Evolutionary conservation across 495 filamentous ascomycete species (phyloP).

Genomic region (Tuber indicum): DNA sequence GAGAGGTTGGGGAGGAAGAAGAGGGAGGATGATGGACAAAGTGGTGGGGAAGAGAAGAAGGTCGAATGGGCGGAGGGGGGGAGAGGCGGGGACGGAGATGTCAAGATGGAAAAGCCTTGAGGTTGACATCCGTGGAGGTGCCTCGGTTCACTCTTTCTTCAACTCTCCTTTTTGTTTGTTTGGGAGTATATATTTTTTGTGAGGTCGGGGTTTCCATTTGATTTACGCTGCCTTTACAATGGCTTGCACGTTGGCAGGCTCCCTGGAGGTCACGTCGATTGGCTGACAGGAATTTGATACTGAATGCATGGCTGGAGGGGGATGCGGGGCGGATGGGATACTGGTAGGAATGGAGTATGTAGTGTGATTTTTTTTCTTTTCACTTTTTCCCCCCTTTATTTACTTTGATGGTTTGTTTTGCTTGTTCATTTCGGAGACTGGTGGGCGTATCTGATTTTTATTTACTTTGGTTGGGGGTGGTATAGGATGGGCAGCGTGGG

Average conservation of each 20-base stretch:
- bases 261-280: background rate
- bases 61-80: slow-evolving; percentile 22
- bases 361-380: background rate
- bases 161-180: background rate
- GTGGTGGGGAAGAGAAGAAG: slow-evolving; percentile 13
- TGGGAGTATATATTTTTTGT: slow-evolving; percentile 5
- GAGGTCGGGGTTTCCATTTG: background rate
- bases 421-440: background rate
- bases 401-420: background rate
- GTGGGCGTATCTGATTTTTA: slow-evolving; percentile 1
- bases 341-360: slow-evolving; percentile 3
- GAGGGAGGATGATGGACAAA: slow-evolving; percentile 17
- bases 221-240: background rate
- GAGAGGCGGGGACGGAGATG: slow-evolving; percentile 23
- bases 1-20: slow-evolving; percentile 60
- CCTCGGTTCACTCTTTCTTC: background rate
- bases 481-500: background rate
- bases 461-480: background rate
- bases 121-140: background rate
- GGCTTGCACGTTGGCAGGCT: background rate
- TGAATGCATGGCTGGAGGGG: background rate
- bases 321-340: background rate
- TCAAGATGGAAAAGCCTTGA: slow-evolving; percentile 11
- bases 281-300: background rate
- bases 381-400: background rate